Conservation (phyloP, 2,329 filamentous ascomycete species). For the Colletotrichum noveboracense region DNA sequence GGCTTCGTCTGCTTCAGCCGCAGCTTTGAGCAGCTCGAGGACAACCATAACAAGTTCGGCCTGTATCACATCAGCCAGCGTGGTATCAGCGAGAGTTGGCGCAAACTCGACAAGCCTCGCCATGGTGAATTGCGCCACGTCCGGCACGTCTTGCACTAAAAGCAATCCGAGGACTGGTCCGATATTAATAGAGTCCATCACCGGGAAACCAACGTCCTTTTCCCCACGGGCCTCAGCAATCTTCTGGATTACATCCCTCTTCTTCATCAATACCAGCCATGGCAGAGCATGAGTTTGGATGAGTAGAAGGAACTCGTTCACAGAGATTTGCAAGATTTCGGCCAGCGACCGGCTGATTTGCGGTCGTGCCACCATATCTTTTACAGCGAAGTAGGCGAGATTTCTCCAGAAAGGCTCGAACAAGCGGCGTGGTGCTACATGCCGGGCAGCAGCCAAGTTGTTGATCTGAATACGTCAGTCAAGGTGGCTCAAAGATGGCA, state of each 20-base stretch:
- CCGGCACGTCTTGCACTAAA: slow-evolving; percentile 59
- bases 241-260: slow-evolving; percentile 77
- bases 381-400: slow-evolving; percentile 81
- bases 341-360: slow-evolving; percentile 82
- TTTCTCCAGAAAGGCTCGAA: slow-evolving; percentile 90
- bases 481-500: background rate
- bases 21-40: slow-evolving; percentile 81
- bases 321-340: slow-evolving; percentile 77
- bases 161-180: slow-evolving; percentile 64
- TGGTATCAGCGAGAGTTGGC: slow-evolving; percentile 69
- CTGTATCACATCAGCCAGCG: slow-evolving; percentile 72
- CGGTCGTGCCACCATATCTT: slow-evolving; percentile 81
- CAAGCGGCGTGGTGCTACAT: slow-evolving; percentile 68
- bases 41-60: slow-evolving; percentile 78
- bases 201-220: slow-evolving; percentile 60
- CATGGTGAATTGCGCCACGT: slow-evolving; percentile 71
- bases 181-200: slow-evolving; percentile 62
- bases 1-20: slow-evolving; percentile 70
- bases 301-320: slow-evolving; percentile 74
- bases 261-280: slow-evolving; percentile 81
- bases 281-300: slow-evolving; percentile 86
- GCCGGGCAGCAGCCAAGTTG: slow-evolving; percentile 70
- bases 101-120: slow-evolving; percentile 72
- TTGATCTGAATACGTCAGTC: slow-evolving; percentile 51
- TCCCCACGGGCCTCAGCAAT: slow-evolving; percentile 82